These are phyloP conservation scores for Didymella segeticola DNA, from an alignment of 2,329 filamentous ascomycete genomes.

Conservation along the genomic window DNA sequence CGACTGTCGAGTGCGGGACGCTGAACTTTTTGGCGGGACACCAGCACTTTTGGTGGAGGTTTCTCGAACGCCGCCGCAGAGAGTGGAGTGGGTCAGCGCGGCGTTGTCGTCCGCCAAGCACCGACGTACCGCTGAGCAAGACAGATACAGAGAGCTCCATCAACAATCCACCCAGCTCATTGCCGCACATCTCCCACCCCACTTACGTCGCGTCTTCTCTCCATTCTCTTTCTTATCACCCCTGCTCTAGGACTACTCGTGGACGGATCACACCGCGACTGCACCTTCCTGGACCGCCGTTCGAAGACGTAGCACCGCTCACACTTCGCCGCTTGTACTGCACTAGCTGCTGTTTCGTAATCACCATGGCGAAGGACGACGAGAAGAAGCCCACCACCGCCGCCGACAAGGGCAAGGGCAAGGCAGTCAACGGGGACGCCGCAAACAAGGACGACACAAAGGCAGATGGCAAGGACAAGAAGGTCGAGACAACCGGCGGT, in stretches of 20 bases:
- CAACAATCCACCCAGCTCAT: constrained; percentile 33
- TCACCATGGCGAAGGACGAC: constrained; percentile 88
- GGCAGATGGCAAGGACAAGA: constrained; percentile 79
- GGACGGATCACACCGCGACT: constrained; percentile 18
- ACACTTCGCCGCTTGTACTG: constrained; percentile 44
- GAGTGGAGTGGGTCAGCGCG: constrained; percentile 9
- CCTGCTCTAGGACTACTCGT: background rate
- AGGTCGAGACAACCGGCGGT: constrained; percentile 67
- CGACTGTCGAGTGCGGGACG: background rate
- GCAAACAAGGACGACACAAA: constrained; percentile 64
- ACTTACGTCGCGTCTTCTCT: constrained; percentile 12
- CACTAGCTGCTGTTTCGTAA: constrained; percentile 43
- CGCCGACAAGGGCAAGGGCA: constrained; percentile 95
- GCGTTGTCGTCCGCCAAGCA: constrained; percentile 12
- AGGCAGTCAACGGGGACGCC: constrained; percentile 75
- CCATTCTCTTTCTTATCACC: constrained; percentile 4
- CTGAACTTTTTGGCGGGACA: constrained; percentile 18
- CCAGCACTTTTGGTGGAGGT: constrained; percentile 35
- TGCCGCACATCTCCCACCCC: constrained; percentile 23
- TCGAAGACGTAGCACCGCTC: constrained; percentile 14
- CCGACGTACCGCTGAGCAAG: constrained; percentile 17
- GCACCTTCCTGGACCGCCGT: constrained; percentile 15
- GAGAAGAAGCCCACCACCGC: constrained; percentile 82
- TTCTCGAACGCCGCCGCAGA: constrained; percentile 29
- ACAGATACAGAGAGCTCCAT: constrained; percentile 41